phyloP scores from a whole-genome alignment of 306 rosid genomes.

The Psophocarpus tetragonolobus region DNA sequence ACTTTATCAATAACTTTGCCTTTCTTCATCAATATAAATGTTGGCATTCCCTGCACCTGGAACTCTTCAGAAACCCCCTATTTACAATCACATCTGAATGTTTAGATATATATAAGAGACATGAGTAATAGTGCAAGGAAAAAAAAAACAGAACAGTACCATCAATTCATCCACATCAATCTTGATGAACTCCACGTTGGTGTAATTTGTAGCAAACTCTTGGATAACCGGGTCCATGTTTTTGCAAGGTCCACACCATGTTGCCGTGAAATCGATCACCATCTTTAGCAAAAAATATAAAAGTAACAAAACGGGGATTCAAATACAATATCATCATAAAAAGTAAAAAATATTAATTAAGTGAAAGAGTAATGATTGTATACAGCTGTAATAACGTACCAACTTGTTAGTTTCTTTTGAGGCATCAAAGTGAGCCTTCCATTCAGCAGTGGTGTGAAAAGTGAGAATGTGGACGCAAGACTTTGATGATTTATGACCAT shows the following conservation, averaged over 20 bases:
- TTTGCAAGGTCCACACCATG: constrained; percentile 90
- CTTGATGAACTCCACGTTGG: constrained; percentile 61
- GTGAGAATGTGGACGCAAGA: constrained; percentile 41
- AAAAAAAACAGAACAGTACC: constrained; percentile 24
- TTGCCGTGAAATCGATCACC: constrained; percentile 83
- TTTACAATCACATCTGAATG: background rate
- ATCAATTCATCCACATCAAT: constrained; percentile 74
- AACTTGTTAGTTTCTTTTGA: constrained; percentile 55
- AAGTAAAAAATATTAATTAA: background rate
- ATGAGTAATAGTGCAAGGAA: background rate
- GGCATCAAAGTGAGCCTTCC: constrained; percentile 62
- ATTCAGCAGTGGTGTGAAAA: constrained; percentile 52
- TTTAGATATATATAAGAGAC: background rate
- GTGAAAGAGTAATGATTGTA: background rate
- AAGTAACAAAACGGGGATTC: background rate
- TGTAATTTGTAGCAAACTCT: constrained; percentile 56
- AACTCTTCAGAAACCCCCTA: constrained; percentile 63
- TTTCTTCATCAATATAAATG: constrained; percentile 69
- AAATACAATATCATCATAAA: background rate
- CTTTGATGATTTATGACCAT: background rate
- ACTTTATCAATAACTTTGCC: constrained; percentile 66
- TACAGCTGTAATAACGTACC: constrained; percentile 38
- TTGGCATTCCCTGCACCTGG: constrained; percentile 75
- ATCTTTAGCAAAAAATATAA: constrained; percentile 36
- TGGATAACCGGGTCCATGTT: constrained; percentile 60